These are phyloP conservation scores for Venturia aucupariae DNA, from an alignment of 2,329 filamentous ascomycete genomes.

Conservation along the genomic window DNA sequence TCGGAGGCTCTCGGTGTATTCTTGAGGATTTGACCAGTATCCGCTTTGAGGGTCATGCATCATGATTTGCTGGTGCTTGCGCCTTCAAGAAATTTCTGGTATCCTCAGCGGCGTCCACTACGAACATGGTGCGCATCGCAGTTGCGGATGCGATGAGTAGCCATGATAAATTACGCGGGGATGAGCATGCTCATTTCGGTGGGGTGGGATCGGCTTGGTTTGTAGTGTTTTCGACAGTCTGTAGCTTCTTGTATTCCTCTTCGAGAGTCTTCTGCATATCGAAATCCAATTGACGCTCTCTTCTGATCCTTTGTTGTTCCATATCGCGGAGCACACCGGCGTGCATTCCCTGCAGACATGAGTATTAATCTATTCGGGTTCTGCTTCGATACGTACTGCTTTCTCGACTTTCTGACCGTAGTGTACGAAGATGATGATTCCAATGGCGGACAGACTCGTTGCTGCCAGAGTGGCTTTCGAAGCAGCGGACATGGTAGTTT, in stretches of 20 bases:
- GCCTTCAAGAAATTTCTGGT: neutral
- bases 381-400: slow-evolving; percentile 49
- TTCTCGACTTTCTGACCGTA: slow-evolving; percentile 79
- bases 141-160: neutral
- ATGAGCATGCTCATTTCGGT: neutral
- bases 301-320: slow-evolving; percentile 84
- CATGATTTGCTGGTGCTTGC: no score
- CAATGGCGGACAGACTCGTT: slow-evolving; percentile 65
- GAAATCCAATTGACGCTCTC: slow-evolving; percentile 87
- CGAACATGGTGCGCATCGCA: neutral
- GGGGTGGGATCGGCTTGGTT: neutral
- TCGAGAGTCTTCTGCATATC: slow-evolving; percentile 82
- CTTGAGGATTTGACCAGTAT: no score
- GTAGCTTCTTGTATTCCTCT: slow-evolving; percentile 80
- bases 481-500: slow-evolving; percentile 66
- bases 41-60: no score
- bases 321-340: slow-evolving; percentile 87
- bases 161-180: neutral
- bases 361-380: neutral
- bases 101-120: no score
- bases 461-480: slow-evolving; percentile 77
- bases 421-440: slow-evolving; percentile 79
- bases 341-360: slow-evolving; percentile 70
- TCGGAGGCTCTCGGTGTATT: no score
- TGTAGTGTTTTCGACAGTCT: slow-evolving; percentile 50